These are phyloP conservation scores for Paramecium octaurelia DNA, from an alignment of 73 alveolate species.

Conservation along the genomic window DNA sequence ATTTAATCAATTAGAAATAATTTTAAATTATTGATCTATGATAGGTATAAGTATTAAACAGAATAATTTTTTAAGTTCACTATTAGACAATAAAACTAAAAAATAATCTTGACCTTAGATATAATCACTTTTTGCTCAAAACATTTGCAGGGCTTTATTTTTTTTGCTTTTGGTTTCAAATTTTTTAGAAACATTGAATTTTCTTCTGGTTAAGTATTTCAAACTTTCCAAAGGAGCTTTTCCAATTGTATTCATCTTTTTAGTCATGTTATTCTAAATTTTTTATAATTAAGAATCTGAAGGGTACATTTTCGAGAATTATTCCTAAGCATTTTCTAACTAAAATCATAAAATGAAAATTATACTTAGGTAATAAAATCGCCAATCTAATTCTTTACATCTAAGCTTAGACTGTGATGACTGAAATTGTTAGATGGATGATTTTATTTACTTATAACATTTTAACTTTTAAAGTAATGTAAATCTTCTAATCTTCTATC, in stretches of 20 bases:
- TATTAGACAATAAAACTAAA: neutral
- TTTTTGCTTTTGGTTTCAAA: neutral
- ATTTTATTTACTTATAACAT: neutral
- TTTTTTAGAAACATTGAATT: neutral
- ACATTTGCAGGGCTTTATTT: neutral
- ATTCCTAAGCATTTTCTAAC: neutral
- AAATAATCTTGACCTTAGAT: neutral
- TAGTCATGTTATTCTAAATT: neutral
- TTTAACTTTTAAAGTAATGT: neutral
- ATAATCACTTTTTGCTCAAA: neutral
- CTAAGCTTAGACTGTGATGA: neutral
- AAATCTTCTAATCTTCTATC: neutral
- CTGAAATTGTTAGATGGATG: neutral
- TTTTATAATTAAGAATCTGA: neutral
- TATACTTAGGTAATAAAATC: neutral
- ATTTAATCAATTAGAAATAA: neutral
- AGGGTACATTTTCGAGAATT: neutral
- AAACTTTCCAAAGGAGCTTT: neutral
- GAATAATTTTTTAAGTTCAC: neutral
- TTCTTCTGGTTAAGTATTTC: neutral
- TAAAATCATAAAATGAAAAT: neutral
- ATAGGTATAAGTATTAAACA: neutral
- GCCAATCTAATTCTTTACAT: neutral
- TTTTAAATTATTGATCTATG: neutral
- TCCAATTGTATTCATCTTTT: constrained; percentile 14